These are phyloP conservation scores for Cutaneotrichosporon curvatum DNA, from an alignment of 1,284 basidiomycete genomes.

Conservation along the genomic window DNA sequence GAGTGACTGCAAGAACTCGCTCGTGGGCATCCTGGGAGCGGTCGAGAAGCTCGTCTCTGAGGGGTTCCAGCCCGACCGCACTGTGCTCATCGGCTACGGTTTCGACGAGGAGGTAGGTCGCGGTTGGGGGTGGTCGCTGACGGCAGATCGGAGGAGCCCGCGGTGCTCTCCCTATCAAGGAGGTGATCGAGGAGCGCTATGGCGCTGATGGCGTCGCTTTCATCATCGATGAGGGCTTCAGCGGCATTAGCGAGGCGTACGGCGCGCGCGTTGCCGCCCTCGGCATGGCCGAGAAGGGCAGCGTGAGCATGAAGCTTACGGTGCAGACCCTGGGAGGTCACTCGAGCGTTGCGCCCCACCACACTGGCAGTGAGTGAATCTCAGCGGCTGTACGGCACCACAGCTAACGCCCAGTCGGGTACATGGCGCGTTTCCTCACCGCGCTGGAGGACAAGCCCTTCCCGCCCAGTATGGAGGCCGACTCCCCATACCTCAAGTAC, in stretches of 20 bases:
- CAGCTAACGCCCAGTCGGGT: conserved; percentile 33
- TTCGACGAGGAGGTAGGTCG: conserved; percentile 49
- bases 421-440: conserved; percentile 41
- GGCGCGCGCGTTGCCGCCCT: conserved; percentile 42
- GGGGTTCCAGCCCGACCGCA: conserved; percentile 47
- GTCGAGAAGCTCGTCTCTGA: conserved; percentile 49
- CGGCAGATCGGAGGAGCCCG: conserved; percentile 38
- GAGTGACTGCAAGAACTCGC: conserved; percentile 48
- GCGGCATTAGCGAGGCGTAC: conserved; percentile 37
- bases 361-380: conserved; percentile 42
- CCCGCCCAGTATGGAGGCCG: conserved; percentile 34
- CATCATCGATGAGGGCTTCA: conserved; percentile 49
- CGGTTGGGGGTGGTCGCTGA: not conserved
- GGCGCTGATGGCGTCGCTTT: conserved; percentile 45
- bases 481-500: conserved; percentile 47
- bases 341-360: conserved; percentile 42
- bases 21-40: conserved; percentile 48
- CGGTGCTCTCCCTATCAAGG: conserved; percentile 41
- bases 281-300: conserved; percentile 50
- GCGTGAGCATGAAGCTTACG: conserved; percentile 33
- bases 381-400: too few relatives aligned
- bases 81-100: conserved; percentile 50
- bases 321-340: conserved; percentile 46
- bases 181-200: conserved; percentile 40
- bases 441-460: conserved; percentile 42